Base-by-base conservation (phyloP, 257 asterid species). In the Plectranthus barbatus region DNA sequence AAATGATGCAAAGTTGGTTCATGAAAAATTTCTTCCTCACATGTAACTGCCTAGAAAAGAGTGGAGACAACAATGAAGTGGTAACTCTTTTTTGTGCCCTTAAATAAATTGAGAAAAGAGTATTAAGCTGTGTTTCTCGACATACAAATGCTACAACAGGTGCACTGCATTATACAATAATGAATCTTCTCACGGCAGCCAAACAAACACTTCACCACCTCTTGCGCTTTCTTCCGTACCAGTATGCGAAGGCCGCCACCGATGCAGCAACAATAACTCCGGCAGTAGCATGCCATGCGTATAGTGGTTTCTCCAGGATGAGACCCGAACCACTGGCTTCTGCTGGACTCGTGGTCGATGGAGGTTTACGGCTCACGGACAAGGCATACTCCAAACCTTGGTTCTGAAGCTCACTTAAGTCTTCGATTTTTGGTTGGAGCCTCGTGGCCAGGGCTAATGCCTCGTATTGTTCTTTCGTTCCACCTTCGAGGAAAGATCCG, bases 401-500 rank as follows among this genome's bases (percentile, higher is more conserved):
- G 36, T 63, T 87, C 85, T 76, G 87, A 12, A 90, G 77, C 80
- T 79, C 89, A 7, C 29, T 70, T 49, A 72, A 49, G 70, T 87
- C 89, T 39, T 79, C 84, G 34, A 87, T 50, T 53, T 60, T 77
- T 0, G 96, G 95, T 53, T 71, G 76, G 60, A 83, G 67, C 80
- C 81, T 77, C 0, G 95, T 83, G 34, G 77, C 81, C 62, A 45
- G 71, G 18, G 95, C 91, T 65, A 90, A 69, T 18, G 93, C 90
- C 68, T 80, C 83, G 0, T 87, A 87, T 68, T 87, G 89, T 60
- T 87, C 96, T 76, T 82, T 85, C 14, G 87, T 83, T 72, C 96
- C 97, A 36, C 97, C 97, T 63, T 90, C 97, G 3, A 90, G 95
- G 58, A 90, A 90, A 13, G 96, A 90, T 3, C 97, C 97, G 0